Evolutionary conservation across 441 rosid genomes (phyloP).

Genomic region (Macaranga tanarius): DNA sequence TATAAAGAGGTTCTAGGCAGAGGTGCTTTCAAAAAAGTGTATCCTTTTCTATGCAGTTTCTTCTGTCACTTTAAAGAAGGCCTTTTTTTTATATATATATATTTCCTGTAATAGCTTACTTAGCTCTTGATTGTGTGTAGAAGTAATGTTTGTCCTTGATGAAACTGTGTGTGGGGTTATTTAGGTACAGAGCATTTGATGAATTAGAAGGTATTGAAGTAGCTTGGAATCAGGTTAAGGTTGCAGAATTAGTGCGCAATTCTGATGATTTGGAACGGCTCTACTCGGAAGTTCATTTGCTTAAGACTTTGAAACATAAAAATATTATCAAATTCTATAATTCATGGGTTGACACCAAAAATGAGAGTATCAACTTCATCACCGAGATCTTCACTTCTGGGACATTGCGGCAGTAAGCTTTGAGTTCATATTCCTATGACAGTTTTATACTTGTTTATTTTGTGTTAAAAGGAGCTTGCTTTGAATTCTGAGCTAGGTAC

Average conservation of each 20-base stretch:
- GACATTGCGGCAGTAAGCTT: slow-evolving; percentile 61
- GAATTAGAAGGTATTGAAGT: slow-evolving; percentile 77
- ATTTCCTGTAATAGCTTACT: neutral
- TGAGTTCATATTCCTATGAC: neutral
- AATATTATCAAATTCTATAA: slow-evolving; percentile 64
- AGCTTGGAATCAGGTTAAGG: slow-evolving; percentile 77
- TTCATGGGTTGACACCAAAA: slow-evolving; percentile 70
- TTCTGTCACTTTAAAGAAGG: neutral
- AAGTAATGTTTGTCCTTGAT: slow-evolving; percentile 39
- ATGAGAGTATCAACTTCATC: slow-evolving; percentile 69
- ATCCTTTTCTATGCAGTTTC: slow-evolving; percentile 38
- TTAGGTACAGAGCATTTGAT: slow-evolving; percentile 78
- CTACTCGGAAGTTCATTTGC: slow-evolving; percentile 72
- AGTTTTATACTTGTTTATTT: neutral
- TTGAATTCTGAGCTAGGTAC: slow-evolving; percentile 35
- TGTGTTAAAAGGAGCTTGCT: slow-evolving; percentile 7
- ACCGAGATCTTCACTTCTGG: slow-evolving; percentile 86
- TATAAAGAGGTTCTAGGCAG: slow-evolving; percentile 69
- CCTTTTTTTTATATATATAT: neutral
- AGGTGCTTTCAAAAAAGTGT: slow-evolving; percentile 93
- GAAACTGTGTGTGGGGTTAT: slow-evolving; percentile 15
- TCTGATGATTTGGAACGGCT: slow-evolving; percentile 61
- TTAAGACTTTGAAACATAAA: slow-evolving; percentile 66
- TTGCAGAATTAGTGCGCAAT: slow-evolving; percentile 58
- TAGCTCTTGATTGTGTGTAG: neutral